Evolutionary conservation across 768 basidiomycete species (phyloP).

Genomic region (Boletus pseudo-olivaceus): DNA sequence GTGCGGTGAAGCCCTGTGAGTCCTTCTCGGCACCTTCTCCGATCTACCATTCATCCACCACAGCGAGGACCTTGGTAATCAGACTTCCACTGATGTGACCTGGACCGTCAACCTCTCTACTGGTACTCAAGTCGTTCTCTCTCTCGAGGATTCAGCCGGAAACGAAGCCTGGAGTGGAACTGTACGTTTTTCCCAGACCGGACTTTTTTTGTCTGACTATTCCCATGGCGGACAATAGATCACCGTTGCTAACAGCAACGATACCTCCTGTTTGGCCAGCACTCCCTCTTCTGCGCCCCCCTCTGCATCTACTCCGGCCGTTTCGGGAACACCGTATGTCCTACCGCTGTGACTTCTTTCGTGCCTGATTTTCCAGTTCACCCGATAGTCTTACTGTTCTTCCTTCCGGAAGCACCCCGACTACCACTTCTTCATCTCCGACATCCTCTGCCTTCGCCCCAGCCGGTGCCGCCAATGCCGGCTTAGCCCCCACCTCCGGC

Average conservation of each 20-base stretch:
- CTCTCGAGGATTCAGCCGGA: constrained; percentile 47
- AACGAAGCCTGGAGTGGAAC: constrained; percentile 65
- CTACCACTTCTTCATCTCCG: constrained; percentile 5
- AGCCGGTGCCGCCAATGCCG: constrained; percentile 35
- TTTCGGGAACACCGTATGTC: not conserved
- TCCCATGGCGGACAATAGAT: constrained; percentile 25
- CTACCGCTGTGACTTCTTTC: not conserved
- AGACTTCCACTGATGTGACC: constrained; percentile 38
- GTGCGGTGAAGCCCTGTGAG: constrained; percentile 63
- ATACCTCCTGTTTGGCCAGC: constrained; percentile 36
- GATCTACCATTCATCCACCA: constrained; percentile 5
- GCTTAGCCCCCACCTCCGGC: constrained; percentile 22
- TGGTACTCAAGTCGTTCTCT: constrained; percentile 49
- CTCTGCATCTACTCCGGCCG: constrained; percentile 8
- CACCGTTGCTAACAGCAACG: constrained; percentile 33
- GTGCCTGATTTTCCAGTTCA: constrained; percentile 1
- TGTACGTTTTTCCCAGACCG: constrained; percentile 38
- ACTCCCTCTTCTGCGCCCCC: constrained; percentile 7
- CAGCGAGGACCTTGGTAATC: constrained; percentile 61
- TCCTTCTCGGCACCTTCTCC: not conserved
- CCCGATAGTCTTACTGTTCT: constrained; percentile 1
- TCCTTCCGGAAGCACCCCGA: not conserved
- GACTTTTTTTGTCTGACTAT: not conserved
- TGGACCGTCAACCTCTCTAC: constrained; percentile 43
- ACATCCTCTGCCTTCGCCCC: constrained; percentile 15